Evolutionary conservation across 306 rosid genomes (phyloP).

Genomic region (Vigna radiata): DNA sequence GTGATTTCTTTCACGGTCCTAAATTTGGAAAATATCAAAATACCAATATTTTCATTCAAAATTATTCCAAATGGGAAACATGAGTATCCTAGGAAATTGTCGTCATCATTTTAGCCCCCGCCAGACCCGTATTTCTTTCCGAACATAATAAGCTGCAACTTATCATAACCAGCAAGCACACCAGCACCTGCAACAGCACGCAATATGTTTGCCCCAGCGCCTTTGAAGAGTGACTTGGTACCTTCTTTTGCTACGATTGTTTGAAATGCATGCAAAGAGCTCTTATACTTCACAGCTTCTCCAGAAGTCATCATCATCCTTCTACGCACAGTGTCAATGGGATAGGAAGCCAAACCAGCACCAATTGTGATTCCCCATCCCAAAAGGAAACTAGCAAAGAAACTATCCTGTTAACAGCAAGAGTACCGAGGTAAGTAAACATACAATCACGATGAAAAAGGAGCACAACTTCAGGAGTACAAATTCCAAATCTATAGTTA

Average conservation of each 20-base stretch:
- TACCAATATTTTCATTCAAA: slow-evolving; percentile 39
- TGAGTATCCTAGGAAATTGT: slow-evolving; percentile 31
- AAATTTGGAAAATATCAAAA: slow-evolving; percentile 37
- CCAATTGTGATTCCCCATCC: slow-evolving; percentile 93
- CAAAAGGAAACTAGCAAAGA: slow-evolving; percentile 85
- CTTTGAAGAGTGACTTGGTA: slow-evolving; percentile 84
- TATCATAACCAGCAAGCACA: slow-evolving; percentile 92
- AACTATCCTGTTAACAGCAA: slow-evolving; percentile 75
- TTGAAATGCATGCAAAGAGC: slow-evolving; percentile 79
- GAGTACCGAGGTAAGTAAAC: slow-evolving; percentile 22
- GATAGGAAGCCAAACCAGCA: slow-evolving; percentile 90
- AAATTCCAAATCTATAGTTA: neutral
- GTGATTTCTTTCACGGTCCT: slow-evolving; percentile 40
- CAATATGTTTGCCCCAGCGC: slow-evolving; percentile 89
- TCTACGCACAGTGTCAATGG: slow-evolving; percentile 86
- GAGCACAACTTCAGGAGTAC: neutral
- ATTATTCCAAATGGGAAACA: slow-evolving; percentile 52
- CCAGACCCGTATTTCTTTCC: slow-evolving; percentile 98
- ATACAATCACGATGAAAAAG: neutral
- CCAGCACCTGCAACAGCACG: slow-evolving; percentile 98
- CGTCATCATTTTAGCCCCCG: slow-evolving; percentile 70
- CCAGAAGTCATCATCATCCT: slow-evolving; percentile 99
- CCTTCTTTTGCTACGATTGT: slow-evolving; percentile 82
- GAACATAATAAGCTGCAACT: slow-evolving; percentile 74
- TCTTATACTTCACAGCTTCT: slow-evolving; percentile 84